Conservation (phyloP, 495 filamentous ascomycete genomes). For the Margaritispora aquatica region DNA sequence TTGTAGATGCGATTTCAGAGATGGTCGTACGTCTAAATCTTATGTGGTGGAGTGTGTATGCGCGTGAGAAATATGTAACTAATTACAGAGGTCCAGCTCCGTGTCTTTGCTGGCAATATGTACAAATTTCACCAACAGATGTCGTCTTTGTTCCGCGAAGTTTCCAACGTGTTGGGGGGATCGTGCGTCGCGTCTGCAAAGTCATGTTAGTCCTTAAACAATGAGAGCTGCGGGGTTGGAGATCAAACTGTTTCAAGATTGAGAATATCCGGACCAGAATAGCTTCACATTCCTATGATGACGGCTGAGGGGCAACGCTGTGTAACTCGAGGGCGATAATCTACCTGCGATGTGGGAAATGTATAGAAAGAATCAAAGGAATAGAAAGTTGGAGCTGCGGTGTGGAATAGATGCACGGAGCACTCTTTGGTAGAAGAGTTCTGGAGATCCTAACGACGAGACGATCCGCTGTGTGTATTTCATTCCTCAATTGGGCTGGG, state of each 20-base stretch:
- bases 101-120: background rate
- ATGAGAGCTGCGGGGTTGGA: conserved; percentile 4
- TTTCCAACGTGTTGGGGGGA: conserved; percentile 11
- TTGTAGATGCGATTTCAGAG: conserved; percentile 3
- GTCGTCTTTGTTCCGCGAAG: conserved; percentile 2
- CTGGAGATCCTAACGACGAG: conserved; percentile 5
- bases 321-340: background rate
- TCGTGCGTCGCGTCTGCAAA: conserved; percentile 10
- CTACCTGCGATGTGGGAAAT: background rate
- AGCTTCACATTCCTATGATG: conserved; percentile 7
- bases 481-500: conserved; percentile 6
- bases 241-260: background rate
- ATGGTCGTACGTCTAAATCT: background rate
- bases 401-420: conserved; percentile 13
- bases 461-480: conserved; percentile 11
- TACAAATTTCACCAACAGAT: background rate
- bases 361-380: background rate
- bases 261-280: background rate
- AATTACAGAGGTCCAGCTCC: conserved; percentile 1
- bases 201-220: conserved; percentile 2
- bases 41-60: background rate
- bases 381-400: background rate
- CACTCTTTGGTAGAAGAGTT: conserved; percentile 10
- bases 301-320: conserved; percentile 10
- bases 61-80: background rate